phyloP scores from a whole-genome alignment of 805 yeast genomes.

The Ogataea paradorogensis region DNA sequence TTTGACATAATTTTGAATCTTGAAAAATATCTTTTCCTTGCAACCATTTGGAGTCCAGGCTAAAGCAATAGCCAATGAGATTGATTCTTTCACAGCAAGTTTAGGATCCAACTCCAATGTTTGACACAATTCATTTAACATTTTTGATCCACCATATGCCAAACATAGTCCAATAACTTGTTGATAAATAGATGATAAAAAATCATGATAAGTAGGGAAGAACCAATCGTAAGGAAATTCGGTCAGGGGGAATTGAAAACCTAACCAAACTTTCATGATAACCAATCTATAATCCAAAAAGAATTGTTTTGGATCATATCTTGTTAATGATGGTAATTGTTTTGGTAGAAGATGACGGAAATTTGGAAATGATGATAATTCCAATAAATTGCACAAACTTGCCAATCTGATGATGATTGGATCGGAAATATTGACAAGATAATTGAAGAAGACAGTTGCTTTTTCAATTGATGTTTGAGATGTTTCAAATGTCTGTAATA shows the following conservation, averaged over 20 bases:
- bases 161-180: constrained; percentile 40
- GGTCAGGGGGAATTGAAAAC: constrained; percentile 29
- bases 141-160: constrained; percentile 25
- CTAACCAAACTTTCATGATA: constrained; percentile 44
- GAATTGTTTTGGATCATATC: constrained; percentile 17
- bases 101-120: constrained; percentile 3
- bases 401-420: constrained; percentile 34
- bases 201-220: constrained; percentile 30
- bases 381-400: constrained; percentile 41
- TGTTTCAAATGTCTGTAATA: constrained; percentile 30
- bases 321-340: constrained; percentile 30
- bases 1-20: not conserved
- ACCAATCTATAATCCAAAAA: constrained; percentile 34
- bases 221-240: constrained; percentile 42
- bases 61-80: constrained; percentile 39
- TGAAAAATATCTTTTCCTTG: not conserved
- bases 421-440: constrained; percentile 34
- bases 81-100: constrained; percentile 23
- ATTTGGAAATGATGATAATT: constrained; percentile 34
- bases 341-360: constrained; percentile 32
- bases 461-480: constrained; percentile 41
- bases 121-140: constrained; percentile 18
- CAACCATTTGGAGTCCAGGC: constrained; percentile 20
- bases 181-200: constrained; percentile 34
- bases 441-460: constrained; percentile 37